Percentiles rank a stretch among this genome's conserved stretches.
Evolutionary conservation across 192 early-diverging fungal species (phyloP).

Genomic region (Radiomyces spectabilis): DNA sequence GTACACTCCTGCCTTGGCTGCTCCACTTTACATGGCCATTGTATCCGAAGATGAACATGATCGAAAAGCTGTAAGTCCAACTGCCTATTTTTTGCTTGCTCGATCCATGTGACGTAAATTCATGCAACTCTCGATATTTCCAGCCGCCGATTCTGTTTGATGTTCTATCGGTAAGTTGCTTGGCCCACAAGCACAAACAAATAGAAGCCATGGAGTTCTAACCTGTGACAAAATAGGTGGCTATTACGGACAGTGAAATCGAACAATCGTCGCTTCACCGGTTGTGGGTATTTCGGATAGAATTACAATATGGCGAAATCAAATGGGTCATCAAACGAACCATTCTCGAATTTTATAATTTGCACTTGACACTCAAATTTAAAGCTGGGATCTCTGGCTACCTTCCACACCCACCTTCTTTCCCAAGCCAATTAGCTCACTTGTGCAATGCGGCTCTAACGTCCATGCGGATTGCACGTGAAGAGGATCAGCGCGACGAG

Average conservation of each 20-base stretch:
- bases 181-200: no score
- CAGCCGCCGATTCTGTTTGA: conserved; percentile 31
- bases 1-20: conserved; percentile 21
- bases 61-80: conserved; percentile 12
- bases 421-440: conserved; percentile 18
- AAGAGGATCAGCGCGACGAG: conserved; percentile 13
- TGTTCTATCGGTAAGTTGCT: conserved; percentile 15
- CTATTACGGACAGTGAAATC: conserved; percentile 38
- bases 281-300: conserved; percentile 60
- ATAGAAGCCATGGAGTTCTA: no score
- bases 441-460: conserved; percentile 12
- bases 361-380: conserved; percentile 52
- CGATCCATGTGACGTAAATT: no score
- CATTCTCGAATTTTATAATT: conserved; percentile 54
- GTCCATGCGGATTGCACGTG: conserved; percentile 3
- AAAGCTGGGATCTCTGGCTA: conserved; percentile 34
- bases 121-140: no score
- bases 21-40: conserved; percentile 8
- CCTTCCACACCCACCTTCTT: conserved; percentile 14
- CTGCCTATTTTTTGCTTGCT: neutral
- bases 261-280: conserved; percentile 18
- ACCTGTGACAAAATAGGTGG: conserved; percentile 22
- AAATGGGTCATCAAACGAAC: conserved; percentile 67
- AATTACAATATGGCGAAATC: conserved; percentile 65
- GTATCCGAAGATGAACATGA: conserved; percentile 21